Percentiles rank a stretch among this genome's conserved stretches.
Evolutionary conservation across 169 alveolate genomes (phyloP).

Genomic region (Plasmodium chabaudi): DNA sequence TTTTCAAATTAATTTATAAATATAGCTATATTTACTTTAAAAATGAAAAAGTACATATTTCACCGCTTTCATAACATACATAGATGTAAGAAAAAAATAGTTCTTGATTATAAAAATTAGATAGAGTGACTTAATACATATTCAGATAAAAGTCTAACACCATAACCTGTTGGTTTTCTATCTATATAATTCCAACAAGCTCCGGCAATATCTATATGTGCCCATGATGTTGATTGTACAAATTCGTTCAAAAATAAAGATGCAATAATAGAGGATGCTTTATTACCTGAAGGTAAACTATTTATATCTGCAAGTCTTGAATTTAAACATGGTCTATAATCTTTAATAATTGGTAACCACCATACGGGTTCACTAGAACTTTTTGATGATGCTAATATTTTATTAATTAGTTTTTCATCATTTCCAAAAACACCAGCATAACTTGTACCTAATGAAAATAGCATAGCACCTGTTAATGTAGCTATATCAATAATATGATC

Average conservation of each 20-base stretch:
- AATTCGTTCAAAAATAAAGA: slow-evolving; percentile 95
- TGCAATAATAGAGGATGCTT: slow-evolving; percentile 91
- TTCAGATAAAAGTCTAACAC: slow-evolving; percentile 84
- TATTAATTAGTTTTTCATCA: slow-evolving; percentile 76
- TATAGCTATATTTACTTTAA: too few species aligned
- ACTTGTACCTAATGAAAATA: slow-evolving; percentile 90
- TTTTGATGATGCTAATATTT: slow-evolving; percentile 77
- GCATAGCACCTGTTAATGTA: slow-evolving; percentile 96
- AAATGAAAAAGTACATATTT: too few species aligned
- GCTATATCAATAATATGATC: slow-evolving; percentile 94
- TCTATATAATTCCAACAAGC: slow-evolving; percentile 86
- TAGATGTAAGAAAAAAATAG: too few species aligned
- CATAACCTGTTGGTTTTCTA: slow-evolving; percentile 89
- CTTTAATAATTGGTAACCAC: slow-evolving; percentile 92
- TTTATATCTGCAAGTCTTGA: slow-evolving; percentile 92
- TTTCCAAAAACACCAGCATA: slow-evolving; percentile 86
- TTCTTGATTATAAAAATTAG: neutral
- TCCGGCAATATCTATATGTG: slow-evolving; percentile 97
- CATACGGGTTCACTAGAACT: slow-evolving; percentile 89
- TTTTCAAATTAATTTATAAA: too few species aligned
- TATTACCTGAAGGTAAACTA: slow-evolving; percentile 83
- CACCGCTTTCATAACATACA: too few species aligned
- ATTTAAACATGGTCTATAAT: slow-evolving; percentile 86
- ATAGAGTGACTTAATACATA: slow-evolving; percentile 47
- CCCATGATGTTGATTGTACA: slow-evolving; percentile 93